These are phyloP conservation scores for Diutina catenulata DNA, from an alignment of 1,139 yeast species.

Conservation along the genomic window DNA sequence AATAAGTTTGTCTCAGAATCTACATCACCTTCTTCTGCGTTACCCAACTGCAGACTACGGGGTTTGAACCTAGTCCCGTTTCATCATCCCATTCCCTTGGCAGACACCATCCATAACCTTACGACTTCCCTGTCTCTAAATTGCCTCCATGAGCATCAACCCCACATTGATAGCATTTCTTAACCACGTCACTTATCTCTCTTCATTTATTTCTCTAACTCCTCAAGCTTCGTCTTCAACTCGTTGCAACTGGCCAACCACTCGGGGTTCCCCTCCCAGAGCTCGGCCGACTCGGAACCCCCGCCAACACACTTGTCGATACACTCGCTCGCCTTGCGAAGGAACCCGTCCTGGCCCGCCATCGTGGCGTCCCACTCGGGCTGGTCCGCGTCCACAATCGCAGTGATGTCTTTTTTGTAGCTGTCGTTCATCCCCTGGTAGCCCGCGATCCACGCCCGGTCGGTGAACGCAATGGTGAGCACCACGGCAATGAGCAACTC, in stretches of 20 bases:
- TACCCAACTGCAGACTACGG: too few species aligned
- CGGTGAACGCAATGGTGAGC: neutral
- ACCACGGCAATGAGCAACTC: neutral
- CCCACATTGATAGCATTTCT: too few species aligned
- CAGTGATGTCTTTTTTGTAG: neutral
- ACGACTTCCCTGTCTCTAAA: too few species aligned
- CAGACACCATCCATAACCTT: too few species aligned
- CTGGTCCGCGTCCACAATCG: neutral
- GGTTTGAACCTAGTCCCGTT: too few species aligned
- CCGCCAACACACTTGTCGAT: neutral
- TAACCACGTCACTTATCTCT: too few species aligned
- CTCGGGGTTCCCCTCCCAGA: neutral
- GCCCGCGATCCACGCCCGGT: neutral
- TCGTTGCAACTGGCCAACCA: neutral
- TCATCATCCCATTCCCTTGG: too few species aligned
- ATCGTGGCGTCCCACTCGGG: neutral
- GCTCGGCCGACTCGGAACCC: neutral
- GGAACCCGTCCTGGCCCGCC: neutral
- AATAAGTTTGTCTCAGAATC: too few species aligned
- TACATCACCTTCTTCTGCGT: too few species aligned
- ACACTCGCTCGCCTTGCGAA: neutral
- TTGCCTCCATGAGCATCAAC: too few species aligned
- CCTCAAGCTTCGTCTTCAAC: neutral
- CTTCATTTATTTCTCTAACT: neutral
- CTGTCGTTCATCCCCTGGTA: neutral